Evolutionary conservation across 768 basidiomycete species (phyloP).

Genomic region (Leccinum imitatum): DNA sequence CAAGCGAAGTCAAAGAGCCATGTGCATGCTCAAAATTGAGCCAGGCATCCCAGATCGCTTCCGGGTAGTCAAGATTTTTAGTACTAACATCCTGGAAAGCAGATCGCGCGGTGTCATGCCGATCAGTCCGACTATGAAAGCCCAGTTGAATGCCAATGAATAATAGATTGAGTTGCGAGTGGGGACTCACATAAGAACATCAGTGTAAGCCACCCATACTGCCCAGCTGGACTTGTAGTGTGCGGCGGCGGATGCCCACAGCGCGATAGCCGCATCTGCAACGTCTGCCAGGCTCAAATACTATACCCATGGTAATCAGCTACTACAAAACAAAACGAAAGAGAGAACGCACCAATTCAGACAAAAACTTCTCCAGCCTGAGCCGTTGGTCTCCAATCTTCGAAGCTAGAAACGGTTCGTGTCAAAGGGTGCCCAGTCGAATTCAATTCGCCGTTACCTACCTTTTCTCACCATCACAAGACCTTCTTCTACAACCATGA

Average conservation of each 20-base stretch:
- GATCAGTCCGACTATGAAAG: constrained; percentile 46
- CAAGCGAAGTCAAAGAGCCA: constrained; percentile 68
- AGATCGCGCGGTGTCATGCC: constrained; percentile 59
- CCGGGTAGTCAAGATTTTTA: constrained; percentile 91
- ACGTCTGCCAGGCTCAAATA: constrained; percentile 46
- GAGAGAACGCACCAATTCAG: constrained; percentile 59
- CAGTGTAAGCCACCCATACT: constrained; percentile 74
- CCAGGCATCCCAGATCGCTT: constrained; percentile 92
- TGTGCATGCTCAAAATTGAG: constrained; percentile 79
- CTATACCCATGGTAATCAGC: constrained; percentile 31
- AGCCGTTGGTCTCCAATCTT: constrained; percentile 72
- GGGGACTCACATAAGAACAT: constrained; percentile 62
- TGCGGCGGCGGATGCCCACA: constrained; percentile 69
- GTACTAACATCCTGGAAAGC: constrained; percentile 64
- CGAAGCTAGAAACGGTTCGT: constrained; percentile 42
- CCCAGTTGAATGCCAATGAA: background rate
- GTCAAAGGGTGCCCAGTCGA: background rate
- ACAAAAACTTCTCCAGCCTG: constrained; percentile 81
- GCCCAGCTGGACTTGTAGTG: constrained; percentile 70
- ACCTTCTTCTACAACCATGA: constrained; percentile 62
- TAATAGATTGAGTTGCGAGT: background rate
- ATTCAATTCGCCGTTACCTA: constrained; percentile 23
- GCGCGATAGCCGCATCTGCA: constrained; percentile 51
- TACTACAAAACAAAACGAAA: background rate
- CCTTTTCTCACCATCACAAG: constrained; percentile 61